A percentile compares a stretch with the other conserved stretches of the same genome.
Evolutionary conservation across 1,284 basidiomycete species (phyloP).

Genomic region (Marasmius tenuissimus): DNA sequence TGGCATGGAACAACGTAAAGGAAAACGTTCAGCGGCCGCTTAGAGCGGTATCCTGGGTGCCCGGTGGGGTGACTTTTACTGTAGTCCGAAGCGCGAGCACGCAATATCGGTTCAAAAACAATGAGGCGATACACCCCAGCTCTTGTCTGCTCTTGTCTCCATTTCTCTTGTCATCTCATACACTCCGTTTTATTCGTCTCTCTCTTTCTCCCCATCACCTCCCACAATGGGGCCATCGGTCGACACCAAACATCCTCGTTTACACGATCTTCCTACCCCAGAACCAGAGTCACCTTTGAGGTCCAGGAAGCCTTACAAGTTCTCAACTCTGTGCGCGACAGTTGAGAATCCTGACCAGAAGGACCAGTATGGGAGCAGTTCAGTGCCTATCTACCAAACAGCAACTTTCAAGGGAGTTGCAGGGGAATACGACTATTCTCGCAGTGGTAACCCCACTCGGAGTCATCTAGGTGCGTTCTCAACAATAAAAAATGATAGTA

Average conservation of each 20-base stretch:
- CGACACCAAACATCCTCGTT: slow-evolving; percentile 12
- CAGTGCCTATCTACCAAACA: slow-evolving; percentile 96
- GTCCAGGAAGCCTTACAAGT: slow-evolving; percentile 70
- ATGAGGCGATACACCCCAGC: not conserved
- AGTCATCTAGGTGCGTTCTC: slow-evolving; percentile 80
- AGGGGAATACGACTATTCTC: slow-evolving; percentile 91
- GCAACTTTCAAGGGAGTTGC: slow-evolving; percentile 97
- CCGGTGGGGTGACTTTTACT: no score
- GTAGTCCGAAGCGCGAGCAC: slow-evolving; percentile 4
- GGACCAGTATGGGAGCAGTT: slow-evolving; percentile 94
- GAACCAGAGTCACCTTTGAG: slow-evolving; percentile 73
- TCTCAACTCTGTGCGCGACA: slow-evolving; percentile 88
- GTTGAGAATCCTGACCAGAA: slow-evolving; percentile 87
- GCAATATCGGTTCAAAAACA: not conserved
- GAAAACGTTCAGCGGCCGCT: not conserved
- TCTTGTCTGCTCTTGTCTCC: not conserved
- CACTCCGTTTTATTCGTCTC: not conserved
- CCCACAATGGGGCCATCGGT: slow-evolving; percentile 20
- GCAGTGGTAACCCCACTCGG: slow-evolving; percentile 96
- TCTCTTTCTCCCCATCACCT: slow-evolving; percentile 15
- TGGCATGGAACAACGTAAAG: slow-evolving; percentile 30
- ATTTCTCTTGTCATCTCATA: slow-evolving; percentile 5
- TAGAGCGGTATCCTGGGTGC: not conserved
- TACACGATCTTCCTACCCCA: slow-evolving; percentile 63
- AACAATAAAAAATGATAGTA: not conserved